Base-by-base conservation (phyloP, 768 basidiomycete genomes). In the Amanita pallidorosea region DNA sequence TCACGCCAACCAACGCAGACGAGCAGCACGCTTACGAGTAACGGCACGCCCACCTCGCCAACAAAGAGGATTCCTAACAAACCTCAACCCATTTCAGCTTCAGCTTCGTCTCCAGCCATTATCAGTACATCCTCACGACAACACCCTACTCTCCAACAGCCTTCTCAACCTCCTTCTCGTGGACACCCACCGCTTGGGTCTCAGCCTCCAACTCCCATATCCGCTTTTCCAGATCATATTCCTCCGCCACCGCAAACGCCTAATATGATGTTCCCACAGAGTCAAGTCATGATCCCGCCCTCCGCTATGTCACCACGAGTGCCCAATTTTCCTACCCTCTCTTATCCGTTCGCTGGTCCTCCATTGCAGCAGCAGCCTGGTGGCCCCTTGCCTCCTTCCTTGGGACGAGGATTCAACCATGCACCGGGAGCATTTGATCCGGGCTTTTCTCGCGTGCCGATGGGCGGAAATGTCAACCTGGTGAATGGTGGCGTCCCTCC, bases 31-130 rank as follows among this genome's bases (percentile, higher is more conserved):
- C 53, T 50, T 38, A 51, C 51, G 31, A 52, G 55, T 12, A 56
- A 46, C 34, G 70, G 67, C 35, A 76, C 73, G 54, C 62, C 65
- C 13, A 18, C 50, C 34, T 61, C 73, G 42, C 65, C 70, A 38
- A 48, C 47, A 27, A 87, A 85, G 75, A 87, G 85, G 71, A 76
- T 74, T 51, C 67, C 73, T 59, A 76, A 67, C 60, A 85, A 83
- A 63, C 63, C 71, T 53, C 53, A 55, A 17, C 53, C 54, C 42
- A 57, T 61, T 33, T 56, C 60, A 47, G 42, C 63, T 20, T 55
- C 65, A 12, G 53, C 52, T 38, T 45, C 55, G 1, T 41, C 58
- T 7, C 54, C 63, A 41, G 61, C 55, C 48, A 61, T 58, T 35
- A 59, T 68, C 47, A 61, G 70, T 45, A 4, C 22, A 9, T 45